Percentiles rank a stretch among this genome's conserved stretches.
These are phyloP conservation scores for Digitaria exilis DNA, from an alignment of 202 grass and related monocot species.

Conservation along the genomic window DNA sequence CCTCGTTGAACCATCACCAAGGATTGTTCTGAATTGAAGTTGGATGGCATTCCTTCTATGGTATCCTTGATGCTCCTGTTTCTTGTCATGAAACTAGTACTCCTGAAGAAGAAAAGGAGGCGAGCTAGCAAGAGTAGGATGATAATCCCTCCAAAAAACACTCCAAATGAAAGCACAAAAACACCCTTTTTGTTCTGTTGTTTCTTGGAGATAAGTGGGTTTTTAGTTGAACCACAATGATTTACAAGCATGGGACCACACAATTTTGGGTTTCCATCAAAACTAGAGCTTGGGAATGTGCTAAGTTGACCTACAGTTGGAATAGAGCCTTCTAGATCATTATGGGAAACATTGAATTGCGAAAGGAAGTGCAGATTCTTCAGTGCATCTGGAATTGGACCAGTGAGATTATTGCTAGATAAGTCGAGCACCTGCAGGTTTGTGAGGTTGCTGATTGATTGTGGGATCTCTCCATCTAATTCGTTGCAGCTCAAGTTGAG, in stretches of 20 bases:
- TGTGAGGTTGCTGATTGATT: conserved; percentile 40
- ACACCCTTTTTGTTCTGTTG: conserved; percentile 20
- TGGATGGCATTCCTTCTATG: conserved; percentile 19
- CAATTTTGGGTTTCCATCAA: conserved; percentile 49
- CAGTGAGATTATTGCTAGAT: conserved; percentile 53
- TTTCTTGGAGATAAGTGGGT: conserved; percentile 16
- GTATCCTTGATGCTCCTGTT: conserved; percentile 9
- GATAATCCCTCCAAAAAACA: conserved; percentile 46
- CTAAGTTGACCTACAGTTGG: conserved; percentile 44
- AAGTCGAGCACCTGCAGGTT: conserved; percentile 65
- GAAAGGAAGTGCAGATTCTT: conserved; percentile 50
- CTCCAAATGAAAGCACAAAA: conserved; percentile 48
- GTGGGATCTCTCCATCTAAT: conserved; percentile 61
- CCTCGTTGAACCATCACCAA: conserved; percentile 47
- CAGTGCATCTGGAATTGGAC: conserved; percentile 30
- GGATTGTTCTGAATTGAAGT: conserved; percentile 33
- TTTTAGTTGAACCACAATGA: conserved; percentile 5
- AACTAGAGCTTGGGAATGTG: conserved; percentile 45
- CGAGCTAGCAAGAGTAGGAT: conserved; percentile 47
- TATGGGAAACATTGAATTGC: conserved; percentile 41
- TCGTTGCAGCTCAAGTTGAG: conserved; percentile 64
- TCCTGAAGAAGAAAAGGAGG: conserved; percentile 20
- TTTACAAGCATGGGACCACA: conserved; percentile 40
- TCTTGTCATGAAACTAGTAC: neutral
- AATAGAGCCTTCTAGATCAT: conserved; percentile 47